A percentile compares a stretch with the other conserved stretches of the same genome.
These are phyloP conservation scores for Yarrowia hollandica DNA, from an alignment of 805 yeast species.

Conservation along the genomic window DNA sequence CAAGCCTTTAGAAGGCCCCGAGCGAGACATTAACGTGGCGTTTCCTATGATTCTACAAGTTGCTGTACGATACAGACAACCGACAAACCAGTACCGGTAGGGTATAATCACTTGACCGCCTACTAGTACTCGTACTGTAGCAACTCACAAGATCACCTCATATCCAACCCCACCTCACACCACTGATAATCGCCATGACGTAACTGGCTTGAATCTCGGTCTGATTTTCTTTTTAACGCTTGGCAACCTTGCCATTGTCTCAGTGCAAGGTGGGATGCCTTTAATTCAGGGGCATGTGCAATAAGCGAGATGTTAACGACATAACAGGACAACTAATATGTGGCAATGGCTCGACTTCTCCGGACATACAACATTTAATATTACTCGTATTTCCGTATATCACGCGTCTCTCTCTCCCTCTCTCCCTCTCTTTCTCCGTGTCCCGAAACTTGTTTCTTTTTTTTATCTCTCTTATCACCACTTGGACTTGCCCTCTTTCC, in stretches of 20 bases:
- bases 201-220: background rate
- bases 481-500: background rate
- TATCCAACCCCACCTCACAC: background rate
- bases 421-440: background rate
- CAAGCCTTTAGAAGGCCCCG: background rate
- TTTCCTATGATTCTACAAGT: too few relatives aligned
- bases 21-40: background rate
- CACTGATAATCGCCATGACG: background rate
- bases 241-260: background rate
- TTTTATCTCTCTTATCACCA: background rate
- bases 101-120: too few relatives aligned
- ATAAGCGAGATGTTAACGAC: background rate
- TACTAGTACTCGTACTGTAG: too few relatives aligned
- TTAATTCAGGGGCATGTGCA: constrained; percentile 17
- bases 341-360: too few relatives aligned
- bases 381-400: background rate
- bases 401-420: background rate
- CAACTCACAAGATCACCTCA: too few relatives aligned
- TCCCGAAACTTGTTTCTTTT: background rate
- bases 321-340: too few relatives aligned
- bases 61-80: too few relatives aligned
- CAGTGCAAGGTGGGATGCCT: constrained; percentile 17
- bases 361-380: background rate
- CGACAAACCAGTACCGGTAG: too few relatives aligned
- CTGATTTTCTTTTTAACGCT: background rate